phyloP scores from a whole-genome alignment of 306 rosid species.

The Potentilla sterilis region DNA sequence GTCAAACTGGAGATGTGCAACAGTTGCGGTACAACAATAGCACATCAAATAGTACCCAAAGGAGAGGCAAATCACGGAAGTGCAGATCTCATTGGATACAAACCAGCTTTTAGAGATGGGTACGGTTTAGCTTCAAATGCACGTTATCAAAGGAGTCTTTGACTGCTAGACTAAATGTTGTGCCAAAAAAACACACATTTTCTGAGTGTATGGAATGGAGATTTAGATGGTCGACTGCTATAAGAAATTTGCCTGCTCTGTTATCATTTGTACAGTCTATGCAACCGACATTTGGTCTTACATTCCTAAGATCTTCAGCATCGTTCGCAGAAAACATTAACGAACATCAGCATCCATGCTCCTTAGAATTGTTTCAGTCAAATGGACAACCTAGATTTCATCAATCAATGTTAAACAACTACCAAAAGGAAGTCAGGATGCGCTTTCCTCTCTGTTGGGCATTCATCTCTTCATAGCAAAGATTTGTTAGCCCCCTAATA shows the following conservation, averaged over 20 bases:
- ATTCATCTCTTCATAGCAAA: too few species aligned
- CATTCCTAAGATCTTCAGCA: too few species aligned
- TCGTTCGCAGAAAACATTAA: too few species aligned
- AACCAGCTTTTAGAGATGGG: constrained; percentile 40
- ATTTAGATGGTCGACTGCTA: background rate
- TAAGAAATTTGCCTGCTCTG: background rate
- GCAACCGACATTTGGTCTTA: too few species aligned
- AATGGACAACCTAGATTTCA: too few species aligned
- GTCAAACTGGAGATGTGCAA: constrained; percentile 69
- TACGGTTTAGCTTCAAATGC: constrained; percentile 39
- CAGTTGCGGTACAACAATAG: constrained; percentile 35
- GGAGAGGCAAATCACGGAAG: constrained; percentile 55
- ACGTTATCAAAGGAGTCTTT: constrained; percentile 67
- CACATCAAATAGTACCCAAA: constrained; percentile 35
- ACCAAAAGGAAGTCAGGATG: too few species aligned
- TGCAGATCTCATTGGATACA: constrained; percentile 57
- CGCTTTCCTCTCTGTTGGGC: too few species aligned
- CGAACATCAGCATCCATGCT: too few species aligned
- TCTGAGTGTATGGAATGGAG: background rate
- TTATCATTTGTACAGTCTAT: background rate
- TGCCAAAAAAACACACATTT: background rate
- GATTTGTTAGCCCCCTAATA: too few species aligned
- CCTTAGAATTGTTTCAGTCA: too few species aligned
- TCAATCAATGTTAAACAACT: too few species aligned
- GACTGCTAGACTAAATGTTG: background rate